Base-by-base conservation (phyloP, 768 basidiomycete species). In the Serendipita sp. region DNA sequence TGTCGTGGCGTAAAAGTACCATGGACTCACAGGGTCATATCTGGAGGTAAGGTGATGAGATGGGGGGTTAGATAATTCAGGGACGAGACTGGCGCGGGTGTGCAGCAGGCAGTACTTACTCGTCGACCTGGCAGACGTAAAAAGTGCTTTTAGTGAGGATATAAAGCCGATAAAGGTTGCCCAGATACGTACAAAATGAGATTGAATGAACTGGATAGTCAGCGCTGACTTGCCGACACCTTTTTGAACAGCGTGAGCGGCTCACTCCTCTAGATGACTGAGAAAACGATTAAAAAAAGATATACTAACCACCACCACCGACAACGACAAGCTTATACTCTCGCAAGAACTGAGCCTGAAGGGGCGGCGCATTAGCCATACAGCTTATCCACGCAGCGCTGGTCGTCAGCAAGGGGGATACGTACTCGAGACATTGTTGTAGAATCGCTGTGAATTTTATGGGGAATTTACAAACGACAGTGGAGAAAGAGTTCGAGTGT, bases 291-390 rank as follows among this genome's bases (percentile, higher is more conserved):
- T 20, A 65, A 11, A 20, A 62, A 62, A 33, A 31, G n/a, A 7
- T 43, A 66, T 61, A 73, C 81, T 70, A 61, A 88, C 93, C 94
- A 82, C 94, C 95, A 71, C 95, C 95, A 56, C 95, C 95, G 65
- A 97, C 95, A 66, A 98, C 95, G 66, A 98, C 95, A 64, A 97
- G 84, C 79, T 97, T 97, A 78, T 98, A 98, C 73, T 98, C 95
- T 69, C 94, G 79, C 74, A 98, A 76, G 78, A 92, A 92, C 71
- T 87, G 86, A 66, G 89, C 87, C 86, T 90, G 64, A 41, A 16
- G 38, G 62, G 50, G 22, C 53, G 31, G 53, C 31, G 53, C 4
- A 24, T 31, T 11, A 20, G 45, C 45, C n/a, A 5, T 28, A n/a
- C 2, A 17, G 7, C 26, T 48, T n/a, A 28, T 9, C 53, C 22